phyloP scores from a whole-genome alignment of 2,329 filamentous ascomycete species.

The Ophiostoma quercus region DNA sequence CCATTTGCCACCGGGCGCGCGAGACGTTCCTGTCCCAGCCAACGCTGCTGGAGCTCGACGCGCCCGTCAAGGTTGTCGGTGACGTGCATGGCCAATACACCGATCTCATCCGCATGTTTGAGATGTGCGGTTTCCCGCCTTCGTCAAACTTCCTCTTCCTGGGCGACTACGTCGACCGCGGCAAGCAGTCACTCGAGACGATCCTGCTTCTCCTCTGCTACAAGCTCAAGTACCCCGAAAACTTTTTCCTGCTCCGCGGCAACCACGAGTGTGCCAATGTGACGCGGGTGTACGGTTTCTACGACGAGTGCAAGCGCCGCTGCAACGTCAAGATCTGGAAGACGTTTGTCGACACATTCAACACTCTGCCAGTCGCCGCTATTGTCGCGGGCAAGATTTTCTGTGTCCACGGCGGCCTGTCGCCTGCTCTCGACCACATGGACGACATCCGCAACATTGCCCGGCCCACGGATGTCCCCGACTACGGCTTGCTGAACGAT shows the following conservation, averaged over 20 bases:
- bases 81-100: constrained; percentile 97
- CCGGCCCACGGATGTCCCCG: constrained; percentile 97
- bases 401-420: constrained; percentile 97
- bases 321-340: constrained; percentile 99
- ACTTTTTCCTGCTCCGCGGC: constrained; percentile 97
- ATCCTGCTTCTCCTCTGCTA: constrained; percentile 95
- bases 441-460: constrained; percentile 99
- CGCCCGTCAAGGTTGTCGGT: constrained; percentile 95
- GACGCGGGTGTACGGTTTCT: constrained; percentile 99
- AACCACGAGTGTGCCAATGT: constrained; percentile 99
- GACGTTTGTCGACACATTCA: constrained; percentile 99
- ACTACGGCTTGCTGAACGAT: constrained; percentile 95
- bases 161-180: constrained; percentile 96
- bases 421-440: constrained; percentile 97
- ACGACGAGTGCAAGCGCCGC: constrained; percentile 98
- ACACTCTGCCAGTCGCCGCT: constrained; percentile 94
- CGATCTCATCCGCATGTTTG: constrained; percentile 92
- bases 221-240: constrained; percentile 99
- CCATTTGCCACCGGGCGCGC: constrained; percentile 82
- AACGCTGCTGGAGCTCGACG: constrained; percentile 82
- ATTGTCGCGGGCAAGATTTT: constrained; percentile 99
- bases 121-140: constrained; percentile 96
- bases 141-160: constrained; percentile 92
- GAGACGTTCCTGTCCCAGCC: constrained; percentile 90
- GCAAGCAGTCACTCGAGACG: constrained; percentile 98